Evolutionary conservation across 2,329 filamentous ascomycete species (phyloP).

Genomic region (Phyllosticta paracitricarpa): DNA sequence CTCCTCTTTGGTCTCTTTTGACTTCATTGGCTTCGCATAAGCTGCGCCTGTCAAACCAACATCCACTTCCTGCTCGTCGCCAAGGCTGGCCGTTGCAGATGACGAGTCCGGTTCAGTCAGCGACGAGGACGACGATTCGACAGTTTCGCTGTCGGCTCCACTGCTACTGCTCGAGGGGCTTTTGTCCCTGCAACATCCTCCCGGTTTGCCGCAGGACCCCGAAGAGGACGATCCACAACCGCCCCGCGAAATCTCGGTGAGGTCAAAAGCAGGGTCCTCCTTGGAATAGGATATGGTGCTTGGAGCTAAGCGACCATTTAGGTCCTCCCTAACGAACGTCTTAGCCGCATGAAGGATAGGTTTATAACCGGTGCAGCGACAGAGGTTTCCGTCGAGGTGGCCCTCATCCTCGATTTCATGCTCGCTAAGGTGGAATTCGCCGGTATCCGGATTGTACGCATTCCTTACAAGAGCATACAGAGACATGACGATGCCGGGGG

Average conservation of each 20-base stretch:
- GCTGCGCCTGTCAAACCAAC: constrained; percentile 20
- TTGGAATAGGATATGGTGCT: background rate
- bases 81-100: constrained; percentile 18
- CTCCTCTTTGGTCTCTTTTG: constrained; percentile 18
- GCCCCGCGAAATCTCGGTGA: constrained; percentile 17
- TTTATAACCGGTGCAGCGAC: constrained; percentile 75
- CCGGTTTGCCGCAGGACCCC: constrained; percentile 26
- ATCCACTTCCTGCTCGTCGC: constrained; percentile 17
- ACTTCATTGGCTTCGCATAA: constrained; percentile 27
- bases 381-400: constrained; percentile 83
- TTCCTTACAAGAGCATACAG: constrained; percentile 86
- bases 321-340: constrained; percentile 57
- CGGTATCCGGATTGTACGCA: constrained; percentile 25
- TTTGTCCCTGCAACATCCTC: constrained; percentile 28
- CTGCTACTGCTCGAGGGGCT: constrained; percentile 16
- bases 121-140: constrained; percentile 18
- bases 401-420: constrained; percentile 29
- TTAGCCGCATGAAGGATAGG: constrained; percentile 89
- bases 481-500: constrained; percentile 88
- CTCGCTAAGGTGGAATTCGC: constrained; percentile 24
- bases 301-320: constrained; percentile 28
- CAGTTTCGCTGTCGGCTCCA: constrained; percentile 17
- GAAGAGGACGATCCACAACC: constrained; percentile 19
- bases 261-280: constrained; percentile 15
- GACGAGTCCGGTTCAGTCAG: constrained; percentile 11